These are phyloP conservation scores for Penicillium longicatenatum DNA, from an alignment of 495 filamentous ascomycete genomes.

Conservation along the genomic window DNA sequence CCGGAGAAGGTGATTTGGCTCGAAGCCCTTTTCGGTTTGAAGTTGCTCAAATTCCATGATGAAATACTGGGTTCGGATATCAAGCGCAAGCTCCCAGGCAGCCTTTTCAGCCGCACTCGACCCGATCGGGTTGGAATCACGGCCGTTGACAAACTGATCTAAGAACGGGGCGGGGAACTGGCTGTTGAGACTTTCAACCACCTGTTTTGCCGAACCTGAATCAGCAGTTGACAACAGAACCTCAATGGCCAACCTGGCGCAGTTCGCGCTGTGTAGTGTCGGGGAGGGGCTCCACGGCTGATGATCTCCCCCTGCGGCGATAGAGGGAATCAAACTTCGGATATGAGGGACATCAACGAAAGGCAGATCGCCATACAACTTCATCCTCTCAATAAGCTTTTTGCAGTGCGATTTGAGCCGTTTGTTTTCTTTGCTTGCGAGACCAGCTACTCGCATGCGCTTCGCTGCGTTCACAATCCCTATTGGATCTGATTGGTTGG, in stretches of 20 bases:
- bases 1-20: constrained; percentile 27
- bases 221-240: constrained; percentile 29
- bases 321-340: constrained; percentile 20
- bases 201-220: constrained; percentile 17
- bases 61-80: constrained; percentile 43
- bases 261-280: constrained; percentile 41
- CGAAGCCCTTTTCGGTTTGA: constrained; percentile 28
- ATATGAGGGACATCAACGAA: constrained; percentile 34
- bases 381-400: constrained; percentile 26
- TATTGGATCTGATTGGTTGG: constrained; percentile 22
- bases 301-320: constrained; percentile 11
- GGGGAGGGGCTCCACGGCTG: constrained; percentile 29
- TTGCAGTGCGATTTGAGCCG: constrained; percentile 21
- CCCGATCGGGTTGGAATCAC: constrained; percentile 12
- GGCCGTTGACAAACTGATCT: constrained; percentile 17
- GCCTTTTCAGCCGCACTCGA: constrained; percentile 29
- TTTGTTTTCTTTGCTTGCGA: constrained; percentile 31
- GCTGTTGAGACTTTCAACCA: constrained; percentile 32
- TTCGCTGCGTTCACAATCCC: constrained; percentile 29
- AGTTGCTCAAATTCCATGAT: constrained; percentile 33
- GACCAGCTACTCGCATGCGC: constrained; percentile 26
- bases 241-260: constrained; percentile 37
- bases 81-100: constrained; percentile 42
- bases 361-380: constrained; percentile 24
- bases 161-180: constrained; percentile 40